These are phyloP conservation scores for Trypanosoma brucei DNA, from an alignment of 208 protist species.

Conservation along the genomic window DNA sequence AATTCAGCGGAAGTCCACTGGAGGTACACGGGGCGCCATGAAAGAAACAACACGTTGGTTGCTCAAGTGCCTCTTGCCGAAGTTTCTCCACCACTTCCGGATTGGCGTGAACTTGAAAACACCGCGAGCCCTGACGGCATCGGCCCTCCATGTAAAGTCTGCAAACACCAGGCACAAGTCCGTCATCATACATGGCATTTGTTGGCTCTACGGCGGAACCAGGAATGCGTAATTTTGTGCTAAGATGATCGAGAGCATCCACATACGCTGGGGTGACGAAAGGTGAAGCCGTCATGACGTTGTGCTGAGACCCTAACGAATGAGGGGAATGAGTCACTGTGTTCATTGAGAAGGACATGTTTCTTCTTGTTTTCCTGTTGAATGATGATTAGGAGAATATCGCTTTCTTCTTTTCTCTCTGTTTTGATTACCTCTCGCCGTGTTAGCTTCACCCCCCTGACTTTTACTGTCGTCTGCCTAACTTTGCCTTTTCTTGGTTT, in stretches of 20 bases:
- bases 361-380: background rate
- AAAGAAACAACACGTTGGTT: slow-evolving; percentile 68
- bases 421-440: no score
- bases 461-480: no score
- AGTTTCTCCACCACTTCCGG: slow-evolving; percentile 48
- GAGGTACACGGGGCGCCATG: slow-evolving; percentile 74
- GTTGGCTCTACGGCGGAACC: slow-evolving; percentile 61
- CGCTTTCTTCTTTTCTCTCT: no score
- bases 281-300: background rate
- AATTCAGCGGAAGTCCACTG: slow-evolving; percentile 59
- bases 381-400: no score
- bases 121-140: slow-evolving; percentile 64
- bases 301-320: slow-evolving; percentile 3
- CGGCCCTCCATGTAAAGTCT: slow-evolving; percentile 72
- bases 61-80: slow-evolving; percentile 44
- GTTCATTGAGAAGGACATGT: slow-evolving; percentile 1
- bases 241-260: slow-evolving; percentile 73
- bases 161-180: slow-evolving; percentile 76
- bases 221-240: slow-evolving; percentile 79
- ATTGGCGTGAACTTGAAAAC: slow-evolving; percentile 82
- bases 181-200: slow-evolving; percentile 68
- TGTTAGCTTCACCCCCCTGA: no score
- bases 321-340: background rate
- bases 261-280: slow-evolving; percentile 20
- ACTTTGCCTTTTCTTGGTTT: no score